Base-by-base conservation (phyloP, 495 filamentous ascomycete genomes). In the Thermochaetoides thermophila region DNA sequence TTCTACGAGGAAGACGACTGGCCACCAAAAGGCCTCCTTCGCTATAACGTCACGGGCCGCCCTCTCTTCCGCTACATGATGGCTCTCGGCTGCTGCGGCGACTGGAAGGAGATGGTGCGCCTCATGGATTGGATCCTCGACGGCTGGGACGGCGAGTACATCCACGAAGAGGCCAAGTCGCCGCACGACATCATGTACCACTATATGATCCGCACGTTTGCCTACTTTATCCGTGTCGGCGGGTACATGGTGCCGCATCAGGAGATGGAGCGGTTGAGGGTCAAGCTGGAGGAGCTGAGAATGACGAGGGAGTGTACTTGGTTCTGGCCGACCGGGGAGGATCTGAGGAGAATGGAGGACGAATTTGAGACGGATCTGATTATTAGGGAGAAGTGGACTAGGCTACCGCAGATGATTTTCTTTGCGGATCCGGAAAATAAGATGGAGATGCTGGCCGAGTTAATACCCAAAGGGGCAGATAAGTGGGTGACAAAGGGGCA, bases 81-180 rank as follows among this genome's bases (percentile, higher is more conserved):
- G 19, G 46, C 53, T 12, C 39, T 65, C 15, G 57, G 41, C 1
- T 49, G 44, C 17, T 45, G 59, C 16, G 54, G 49, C 16, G 53
- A 63, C 22, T 24, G 23, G 7, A 10, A 29, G 1, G 48, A 41
- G 19, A 61, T 63, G 59, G 46, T 53, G 16, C 38, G 42, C 5
- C 31, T 61, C 5, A 36, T 61, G 32, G 34, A 50, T 24, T 65
- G 61, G 61, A 48, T 62, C 27, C 18, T 62, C 3, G 49, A 54
- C 27, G 38, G 44, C 2, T 57, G 51, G 50, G 40, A 47, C 17
- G 29, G 41, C 24, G 32, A 33, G 27, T 35, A 49, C 33, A 17
- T 63, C 0, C 44, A 52, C 26, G 42, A 56, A 21, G 55, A 57
- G 17, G 52, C 51, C 10, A 46, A 52, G 36, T 29, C 37, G n/a